Base-by-base conservation (phyloP, 805 yeast genomes). In the Zygoascus tannicola region DNA sequence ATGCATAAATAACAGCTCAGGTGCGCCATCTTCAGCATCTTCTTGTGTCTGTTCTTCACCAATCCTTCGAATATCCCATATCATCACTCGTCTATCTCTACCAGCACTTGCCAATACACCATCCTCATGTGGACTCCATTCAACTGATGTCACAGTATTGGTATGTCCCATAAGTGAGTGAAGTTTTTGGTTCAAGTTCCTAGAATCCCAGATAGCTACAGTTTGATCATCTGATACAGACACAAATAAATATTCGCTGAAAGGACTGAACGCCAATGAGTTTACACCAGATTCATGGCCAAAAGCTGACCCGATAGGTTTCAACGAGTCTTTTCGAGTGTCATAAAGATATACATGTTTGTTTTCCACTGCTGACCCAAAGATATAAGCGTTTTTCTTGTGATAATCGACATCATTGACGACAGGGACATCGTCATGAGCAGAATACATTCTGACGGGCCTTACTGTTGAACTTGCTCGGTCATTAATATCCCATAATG, bases 141-240 rank as follows among this genome's bases (percentile, higher is more conserved):
- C 67, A 41, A 81, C 65, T 59, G 79, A 71, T 38, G 75, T 67
- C 23, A 82, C 69, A 2, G 75, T 66, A 19, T 68, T 73, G 35
- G 68, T 60, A 58, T 85, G 94, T 18, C 92, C 94, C 51, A 70
- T 75, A 15, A 86, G 64, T 44, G 74, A 73, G 54, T 90, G 72
- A 26, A 83, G 54, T 22, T 87, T 84, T 12, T 65, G 60, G 1
- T 67, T 51, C 23, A 77, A 68, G 55, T 78, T 77, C 57, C 94
- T 72, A 43, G 83, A 62, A 58, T 87, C 95, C 78, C 85, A 85
- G 21, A 81, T 65, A 41, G 74, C 75, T 18, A 85, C 74, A n/a
- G 78, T 65, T 53, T 79, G 78, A 58, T 86, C 95, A 22, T 81
- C 76, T 10, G 86, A 81, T 19, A 83, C 95, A 1, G 92, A 82